Percentiles rank a stretch among this genome's conserved stretches.
Evolutionary conservation across 2,329 filamentous ascomycete species (phyloP).

Genomic region (Nectriaceae sp.): DNA sequence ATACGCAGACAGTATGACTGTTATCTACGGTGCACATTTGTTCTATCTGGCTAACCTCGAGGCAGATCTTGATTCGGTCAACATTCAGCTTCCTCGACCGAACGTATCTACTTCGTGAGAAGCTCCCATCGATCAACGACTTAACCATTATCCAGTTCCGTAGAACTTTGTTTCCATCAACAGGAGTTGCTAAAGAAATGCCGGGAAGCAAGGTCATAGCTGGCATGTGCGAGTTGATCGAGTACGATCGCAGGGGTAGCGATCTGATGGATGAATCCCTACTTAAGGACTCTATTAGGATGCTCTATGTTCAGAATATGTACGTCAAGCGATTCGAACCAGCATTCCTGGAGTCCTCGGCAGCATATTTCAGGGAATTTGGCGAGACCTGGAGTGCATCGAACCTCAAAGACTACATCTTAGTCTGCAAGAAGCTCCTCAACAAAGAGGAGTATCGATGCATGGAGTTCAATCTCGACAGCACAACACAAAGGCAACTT

Average conservation of each 20-base stretch:
- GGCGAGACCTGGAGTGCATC: conserved; percentile 65
- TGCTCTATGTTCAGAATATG: conserved; percentile 82
- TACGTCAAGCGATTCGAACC: conserved; percentile 83
- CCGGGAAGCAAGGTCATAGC: conserved; percentile 38
- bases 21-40: not conserved
- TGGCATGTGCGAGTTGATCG: conserved; percentile 74
- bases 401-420: conserved; percentile 75
- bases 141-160: conserved; percentile 79
- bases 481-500: conserved; percentile 76
- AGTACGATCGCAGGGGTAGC: conserved; percentile 65
- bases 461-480: conserved; percentile 79
- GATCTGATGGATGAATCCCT: conserved; percentile 60
- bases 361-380: conserved; percentile 68
- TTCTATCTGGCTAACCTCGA: not conserved
- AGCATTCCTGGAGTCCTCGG: conserved; percentile 67
- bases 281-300: conserved; percentile 75
- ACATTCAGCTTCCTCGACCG: conserved; percentile 95
- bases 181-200: conserved; percentile 11
- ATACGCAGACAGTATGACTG: conserved; percentile 66
- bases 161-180: conserved; percentile 50
- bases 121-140: conserved; percentile 74
- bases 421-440: conserved; percentile 68
- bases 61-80: conserved; percentile 73
- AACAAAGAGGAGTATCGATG: conserved; percentile 73
- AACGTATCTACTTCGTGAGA: conserved; percentile 77